Base-by-base conservation (phyloP, 805 yeast genomes). In the Candida schatavii region DNA sequence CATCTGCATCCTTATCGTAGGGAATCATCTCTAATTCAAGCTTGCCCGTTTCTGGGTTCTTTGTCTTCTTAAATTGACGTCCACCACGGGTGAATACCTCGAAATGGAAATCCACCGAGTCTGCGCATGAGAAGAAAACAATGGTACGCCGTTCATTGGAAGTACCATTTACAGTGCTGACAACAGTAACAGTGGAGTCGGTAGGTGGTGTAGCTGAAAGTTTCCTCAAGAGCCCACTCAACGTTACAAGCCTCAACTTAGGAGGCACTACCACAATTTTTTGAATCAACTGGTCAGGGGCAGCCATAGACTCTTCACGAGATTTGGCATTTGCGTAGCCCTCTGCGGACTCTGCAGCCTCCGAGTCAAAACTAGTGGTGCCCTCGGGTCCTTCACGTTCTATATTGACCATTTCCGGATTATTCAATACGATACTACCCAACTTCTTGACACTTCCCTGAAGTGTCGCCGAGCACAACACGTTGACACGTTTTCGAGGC, bases 81-180 rank as follows among this genome's bases (percentile, higher is more conserved):
- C 88, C 87, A 35, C 72, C 75, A 43, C 83, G 72, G 1, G 86
- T 75, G 50, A 95, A 80, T 0, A 81, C 84, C 35, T 79, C 76
- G 61, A 81, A 88, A 64, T 93, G 97, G 68, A 86, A 93, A 51
- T 93, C 90, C 18, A 95, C 98, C n/a, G 96, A 85, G 58, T 91
- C 98, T 0, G 98, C 81, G 66, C 99, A 91, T 11, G 97, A 85
- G 49, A 90, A 76, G 61, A 93, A 93, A 0, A 93, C 88, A 59
- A 93, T 83, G 1, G 88, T 80, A 47, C 86, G 76, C 0, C 70
- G 62, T 6, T 50, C 50, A 4, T 47, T 52, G 3, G 48, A 45
- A 9, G 61, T 61, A 5, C 48, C 46, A 23, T 47, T 48, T 29
- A 6, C 6, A 13, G 32, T 17, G 22, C 20, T 33, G 20, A 31